Percentiles rank a stretch among this genome's conserved stretches.
Conservation (phyloP, 345 rosid genomes). For the Ricinus communis region DNA sequence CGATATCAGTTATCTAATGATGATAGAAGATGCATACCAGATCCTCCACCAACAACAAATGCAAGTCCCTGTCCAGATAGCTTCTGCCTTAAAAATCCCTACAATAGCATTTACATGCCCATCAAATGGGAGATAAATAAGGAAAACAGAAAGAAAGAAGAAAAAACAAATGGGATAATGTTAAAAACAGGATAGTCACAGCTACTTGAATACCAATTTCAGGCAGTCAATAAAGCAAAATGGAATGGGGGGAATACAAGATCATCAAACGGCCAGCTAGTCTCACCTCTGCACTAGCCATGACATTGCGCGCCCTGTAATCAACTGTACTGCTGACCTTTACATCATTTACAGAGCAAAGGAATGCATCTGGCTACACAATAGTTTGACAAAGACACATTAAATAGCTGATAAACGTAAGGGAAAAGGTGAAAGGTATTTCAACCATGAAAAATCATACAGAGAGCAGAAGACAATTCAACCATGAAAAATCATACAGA, state of each 20-base stretch:
- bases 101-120: constrained; percentile 18
- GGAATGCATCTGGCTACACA: constrained; percentile 98
- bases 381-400: constrained; percentile 31
- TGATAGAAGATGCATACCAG: constrained; percentile 56
- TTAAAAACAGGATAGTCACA: not conserved
- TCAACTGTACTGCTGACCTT: constrained; percentile 72
- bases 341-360: constrained; percentile 90
- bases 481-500: not conserved
- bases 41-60: constrained; percentile 89
- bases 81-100: constrained; percentile 93
- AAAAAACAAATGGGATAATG: not conserved
- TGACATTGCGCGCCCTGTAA: constrained; percentile 73
- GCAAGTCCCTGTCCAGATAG: constrained; percentile 94
- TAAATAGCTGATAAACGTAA: constrained; percentile 15
- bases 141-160: constrained; percentile 6
- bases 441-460: too few relatives aligned
- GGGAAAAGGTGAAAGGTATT: not conserved
- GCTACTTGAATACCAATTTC: not conserved
- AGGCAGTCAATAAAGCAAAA: constrained; percentile 7
- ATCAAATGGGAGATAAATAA: constrained; percentile 19
- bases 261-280: constrained; percentile 3
- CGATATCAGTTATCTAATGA: not conserved
- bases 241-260: not conserved
- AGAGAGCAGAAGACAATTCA: too few relatives aligned
- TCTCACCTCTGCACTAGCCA: constrained; percentile 73